These are phyloP conservation scores for Spiraea crenata DNA, from an alignment of 331 rosid species.

Conservation along the genomic window DNA sequence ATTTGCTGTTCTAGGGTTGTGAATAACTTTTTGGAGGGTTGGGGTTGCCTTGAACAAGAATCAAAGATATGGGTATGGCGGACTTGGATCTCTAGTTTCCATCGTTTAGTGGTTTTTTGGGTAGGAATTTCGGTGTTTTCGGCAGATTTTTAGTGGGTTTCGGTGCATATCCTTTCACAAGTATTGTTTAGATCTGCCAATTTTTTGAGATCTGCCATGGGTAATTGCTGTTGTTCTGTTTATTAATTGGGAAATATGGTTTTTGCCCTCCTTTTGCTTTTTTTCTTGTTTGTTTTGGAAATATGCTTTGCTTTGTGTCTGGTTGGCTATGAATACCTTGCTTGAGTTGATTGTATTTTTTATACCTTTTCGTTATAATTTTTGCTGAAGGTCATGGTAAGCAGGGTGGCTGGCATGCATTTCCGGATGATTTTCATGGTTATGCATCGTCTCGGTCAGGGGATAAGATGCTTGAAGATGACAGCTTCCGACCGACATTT, in stretches of 20 bases:
- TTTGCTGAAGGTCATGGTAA: constrained; percentile 89
- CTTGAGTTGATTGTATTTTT: constrained; percentile 49
- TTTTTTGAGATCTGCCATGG: constrained; percentile 18
- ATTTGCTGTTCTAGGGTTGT: constrained; percentile 1
- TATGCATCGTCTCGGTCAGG: constrained; percentile 63
- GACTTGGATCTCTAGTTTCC: not conserved
- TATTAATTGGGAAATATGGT: constrained; percentile 1
- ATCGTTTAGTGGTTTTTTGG: not conserved
- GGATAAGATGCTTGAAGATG: constrained; percentile 78
- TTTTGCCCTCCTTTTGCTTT: not conserved
- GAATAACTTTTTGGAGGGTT: too few relatives aligned
- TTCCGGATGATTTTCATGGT: constrained; percentile 79
- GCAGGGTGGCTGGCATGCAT: constrained; percentile 90
- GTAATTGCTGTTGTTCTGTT: not conserved
- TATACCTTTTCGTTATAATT: constrained; percentile 32
- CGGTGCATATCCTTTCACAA: not conserved
- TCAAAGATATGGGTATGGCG: not conserved
- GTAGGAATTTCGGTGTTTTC: not conserved
- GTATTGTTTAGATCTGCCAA: constrained; percentile 29
- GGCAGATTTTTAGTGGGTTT: not conserved
- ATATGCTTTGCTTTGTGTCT: not conserved
- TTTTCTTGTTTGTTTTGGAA: not conserved
- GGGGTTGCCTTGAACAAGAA: not conserved
- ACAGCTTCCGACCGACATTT: constrained; percentile 47
- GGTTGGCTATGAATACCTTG: constrained; percentile 32